Evolutionary conservation across 768 basidiomycete genomes (phyloP), one percentile per base, ranked within the genome.

Genomic region (Brasilioporus rufonigricans): DNA sequence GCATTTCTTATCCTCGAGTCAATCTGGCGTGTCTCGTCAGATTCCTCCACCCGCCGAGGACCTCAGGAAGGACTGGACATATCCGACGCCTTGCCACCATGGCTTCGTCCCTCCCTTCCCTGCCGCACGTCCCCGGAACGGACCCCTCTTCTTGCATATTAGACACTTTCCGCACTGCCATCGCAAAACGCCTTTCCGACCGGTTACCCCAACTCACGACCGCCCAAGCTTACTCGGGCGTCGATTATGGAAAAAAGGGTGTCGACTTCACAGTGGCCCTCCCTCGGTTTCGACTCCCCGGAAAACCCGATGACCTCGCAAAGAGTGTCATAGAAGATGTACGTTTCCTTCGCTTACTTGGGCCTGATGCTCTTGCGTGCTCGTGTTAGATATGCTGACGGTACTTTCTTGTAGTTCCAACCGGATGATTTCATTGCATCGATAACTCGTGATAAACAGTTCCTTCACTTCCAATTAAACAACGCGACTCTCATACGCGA

Each of bases 161-260:
- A 39, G 93, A 93, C 68, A 76, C 84, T 5, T 95, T 92, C 77
- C 79, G 89, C 50, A 85, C 80, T n/a, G 81, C 91, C 36, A 89
- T 93, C 61, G 91, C 93, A 5, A 78, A 85, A 63, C 78, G 80
- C 56, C 66, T 92, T 27, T 81, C 84, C 9, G 84, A 87, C 48
- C 80, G 83, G 0, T 72, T 92, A 8, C 83, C 85, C 27, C 71
- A 73, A 3, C 72, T 96, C 48, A 78, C 86, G 0, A 56, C 92
- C 26, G 89, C 90, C 38, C 84, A 91, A 64, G 92, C 86, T 0
- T 97, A 91, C 71, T 69, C 80, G 23, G 94, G 91, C 21, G 87
- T 97, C 1, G 89, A 94, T 68, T 90, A 87, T 59, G 92, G 91
- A 33, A 93, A 95, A 74, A 95, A 95, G 72, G 92, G 90, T n/a